Base-by-base conservation (phyloP, 176 grass and related monocot genomes). In the Miscanthus lutarioriparius region DNA sequence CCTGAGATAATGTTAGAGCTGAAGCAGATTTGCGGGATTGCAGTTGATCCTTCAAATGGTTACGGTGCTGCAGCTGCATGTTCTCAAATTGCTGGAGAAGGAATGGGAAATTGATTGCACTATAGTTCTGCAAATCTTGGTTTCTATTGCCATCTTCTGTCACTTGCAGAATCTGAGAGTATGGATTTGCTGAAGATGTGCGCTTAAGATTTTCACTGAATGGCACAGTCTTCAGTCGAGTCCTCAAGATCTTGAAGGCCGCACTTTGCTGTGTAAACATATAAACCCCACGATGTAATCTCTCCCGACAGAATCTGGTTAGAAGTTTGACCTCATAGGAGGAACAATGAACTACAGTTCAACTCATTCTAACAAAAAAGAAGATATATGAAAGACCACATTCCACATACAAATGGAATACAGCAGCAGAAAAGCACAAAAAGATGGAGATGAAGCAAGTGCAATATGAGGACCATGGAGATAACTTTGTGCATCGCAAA, bases 201-300 rank as follows among this genome's bases (percentile, higher is more conserved):
- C 81, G 84, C 77, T 82, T 97, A 59, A 97, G 54, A 82, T 94
- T 91, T 72, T 92, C 93, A 86, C 80, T 87, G 53, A 91, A 94
- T 25, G 97, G 97, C 70, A 99, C 90, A 69, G 93, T 96, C 82
- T 99, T 99, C 82, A 99, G 79, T 77, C 97, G 91, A 71, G 93
- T 99, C 84, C 97, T 83, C 53, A 99, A 83, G 80, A 96, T 92
- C 79, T 96, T 99, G 82, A 99, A 99, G 84, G 97, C 93, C 6
- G 82, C 90, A 87, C 91, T 99, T 99, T 99, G 97, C 97, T 99
- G 90, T 38, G 84, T 68, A 62, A 87, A 86, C 12, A 89, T 70
- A 86, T 39, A 83, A 38, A 81, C 23, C 22, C 8, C 8, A 37
- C 44, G 4, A 62, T 65, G 44, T 13, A 70, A 70, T 25, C 64